A percentile compares a stretch with the other conserved stretches of the same genome.
phyloP scores from a whole-genome alignment of 2,329 filamentous ascomycete genomes.

The Rhinocladiella similis region DNA sequence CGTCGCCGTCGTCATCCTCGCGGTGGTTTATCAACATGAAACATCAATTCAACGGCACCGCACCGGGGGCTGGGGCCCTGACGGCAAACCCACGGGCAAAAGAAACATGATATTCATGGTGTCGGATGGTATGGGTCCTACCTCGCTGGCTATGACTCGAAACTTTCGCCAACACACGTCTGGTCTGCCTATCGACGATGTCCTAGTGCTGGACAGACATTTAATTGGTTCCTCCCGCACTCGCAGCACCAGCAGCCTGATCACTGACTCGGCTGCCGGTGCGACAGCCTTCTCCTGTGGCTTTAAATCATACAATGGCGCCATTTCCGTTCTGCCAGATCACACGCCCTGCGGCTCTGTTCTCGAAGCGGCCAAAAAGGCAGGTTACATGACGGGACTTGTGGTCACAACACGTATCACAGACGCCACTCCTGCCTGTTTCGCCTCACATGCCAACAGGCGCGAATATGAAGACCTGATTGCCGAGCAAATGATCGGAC shows the following conservation, averaged over 20 bases:
- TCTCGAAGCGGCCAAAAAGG: conserved; percentile 87
- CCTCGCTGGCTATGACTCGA: conserved; percentile 81
- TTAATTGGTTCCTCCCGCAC: conserved; percentile 90
- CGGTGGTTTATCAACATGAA: conserved; percentile 74
- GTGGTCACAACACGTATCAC: conserved; percentile 95
- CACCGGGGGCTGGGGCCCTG: conserved; percentile 38
- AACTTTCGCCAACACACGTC: conserved; percentile 79
- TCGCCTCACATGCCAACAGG: conserved; percentile 81
- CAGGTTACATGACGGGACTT: conserved; percentile 87
- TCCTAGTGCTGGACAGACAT: conserved; percentile 79
- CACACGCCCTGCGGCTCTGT: conserved; percentile 86
- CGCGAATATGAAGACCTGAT: conserved; percentile 85
- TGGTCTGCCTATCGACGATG: conserved; percentile 71
- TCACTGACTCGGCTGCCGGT: conserved; percentile 95
- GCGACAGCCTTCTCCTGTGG: conserved; percentile 95
- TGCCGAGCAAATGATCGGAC: conserved; percentile 86
- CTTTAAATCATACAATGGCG: conserved; percentile 93
- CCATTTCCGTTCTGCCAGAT: conserved; percentile 85
- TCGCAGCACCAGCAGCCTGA: conserved; percentile 75
- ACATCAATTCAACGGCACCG: conserved; percentile 41
- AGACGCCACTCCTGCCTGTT: conserved; percentile 94
- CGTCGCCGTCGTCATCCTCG: conserved; percentile 73
- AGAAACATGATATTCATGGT: conserved; percentile 98
- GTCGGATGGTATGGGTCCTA: conserved; percentile 96
- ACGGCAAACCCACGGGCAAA: conserved; percentile 62